A percentile compares a stretch with the other conserved stretches of the same genome.
Evolutionary conservation across 163 green algal genomes (phyloP).

Genomic region (Botryococcus braunii): DNA sequence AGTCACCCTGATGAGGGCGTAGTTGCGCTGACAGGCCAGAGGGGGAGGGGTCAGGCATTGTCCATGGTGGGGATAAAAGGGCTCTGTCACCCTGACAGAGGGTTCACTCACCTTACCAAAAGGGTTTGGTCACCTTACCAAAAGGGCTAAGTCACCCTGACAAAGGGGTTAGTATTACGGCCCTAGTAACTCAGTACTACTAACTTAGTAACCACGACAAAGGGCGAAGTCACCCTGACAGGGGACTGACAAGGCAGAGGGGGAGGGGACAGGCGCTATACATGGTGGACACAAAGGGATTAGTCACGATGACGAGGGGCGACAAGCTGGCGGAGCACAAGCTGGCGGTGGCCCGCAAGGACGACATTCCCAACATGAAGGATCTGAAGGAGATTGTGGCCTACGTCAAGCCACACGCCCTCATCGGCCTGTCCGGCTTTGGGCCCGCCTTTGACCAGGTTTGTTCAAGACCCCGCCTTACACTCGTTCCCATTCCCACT

Average conservation of each 20-base stretch:
- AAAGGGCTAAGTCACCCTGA: too few relatives aligned
- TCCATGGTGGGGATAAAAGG: too few relatives aligned
- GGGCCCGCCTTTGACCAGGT: conserved; percentile 59
- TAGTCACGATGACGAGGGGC: conserved; percentile 43
- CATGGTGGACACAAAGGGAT: conserved; percentile 51
- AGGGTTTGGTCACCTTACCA: background rate
- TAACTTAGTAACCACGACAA: too few relatives aligned
- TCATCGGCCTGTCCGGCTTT: conserved; percentile 52
- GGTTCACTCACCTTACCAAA: background rate
- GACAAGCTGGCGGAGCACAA: conserved; percentile 52
- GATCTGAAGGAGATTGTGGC: conserved; percentile 38
- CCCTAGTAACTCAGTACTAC: too few relatives aligned
- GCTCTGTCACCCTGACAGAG: too few relatives aligned
- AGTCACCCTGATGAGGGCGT: too few relatives aligned
- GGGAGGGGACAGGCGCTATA: conserved; percentile 41
- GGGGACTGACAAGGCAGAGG: background rate
- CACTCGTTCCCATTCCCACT: too few relatives aligned
- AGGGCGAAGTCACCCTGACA: too few relatives aligned
- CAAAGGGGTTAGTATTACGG: too few relatives aligned
- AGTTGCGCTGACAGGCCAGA: too few relatives aligned
- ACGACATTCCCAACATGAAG: conserved; percentile 32
- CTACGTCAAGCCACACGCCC: conserved; percentile 45
- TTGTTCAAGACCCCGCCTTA: too few relatives aligned
- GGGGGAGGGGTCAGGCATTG: too few relatives aligned
- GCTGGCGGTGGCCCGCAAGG: conserved; percentile 25